Evolutionary conservation across 495 filamentous ascomycete species (phyloP).

Genomic region (Tuber umbilicatum): DNA sequence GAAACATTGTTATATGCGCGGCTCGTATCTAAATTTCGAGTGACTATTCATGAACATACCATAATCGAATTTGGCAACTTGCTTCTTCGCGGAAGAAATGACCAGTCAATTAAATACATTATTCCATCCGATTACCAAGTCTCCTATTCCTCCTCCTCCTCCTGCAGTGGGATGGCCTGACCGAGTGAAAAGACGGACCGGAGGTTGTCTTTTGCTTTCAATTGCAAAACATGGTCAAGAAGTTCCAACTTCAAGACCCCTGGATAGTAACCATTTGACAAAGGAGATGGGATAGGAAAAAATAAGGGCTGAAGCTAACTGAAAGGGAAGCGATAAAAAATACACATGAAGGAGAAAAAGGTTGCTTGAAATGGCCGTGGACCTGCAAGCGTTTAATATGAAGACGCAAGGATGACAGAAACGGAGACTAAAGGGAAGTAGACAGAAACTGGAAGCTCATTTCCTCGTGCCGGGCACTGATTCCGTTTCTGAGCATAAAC

Average conservation of each 20-base stretch:
- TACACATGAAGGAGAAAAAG: not conserved
- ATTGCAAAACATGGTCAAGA: not conserved
- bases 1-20: not conserved
- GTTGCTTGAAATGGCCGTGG: not conserved
- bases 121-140: not conserved
- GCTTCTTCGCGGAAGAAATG: slow-evolving; percentile 2
- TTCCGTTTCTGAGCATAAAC: not conserved
- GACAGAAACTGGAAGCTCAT: not conserved
- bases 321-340: not conserved
- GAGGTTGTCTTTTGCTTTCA: not conserved
- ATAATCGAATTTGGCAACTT: not conserved
- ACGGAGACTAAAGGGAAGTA: not conserved
- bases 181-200: not conserved
- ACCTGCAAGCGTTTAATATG: not conserved
- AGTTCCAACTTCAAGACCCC: not conserved
- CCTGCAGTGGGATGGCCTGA: not conserved
- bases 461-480: not conserved
- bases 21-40: slow-evolving; percentile 2
- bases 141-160: not conserved
- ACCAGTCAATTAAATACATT: not conserved
- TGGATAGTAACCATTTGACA: not conserved
- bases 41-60: not conserved
- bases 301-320: not conserved
- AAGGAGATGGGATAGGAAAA: not conserved
- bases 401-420: not conserved